These are phyloP conservation scores for Amphibolis antarctica DNA, from an alignment of 106 monocot genomes.

Conservation along the genomic window DNA sequence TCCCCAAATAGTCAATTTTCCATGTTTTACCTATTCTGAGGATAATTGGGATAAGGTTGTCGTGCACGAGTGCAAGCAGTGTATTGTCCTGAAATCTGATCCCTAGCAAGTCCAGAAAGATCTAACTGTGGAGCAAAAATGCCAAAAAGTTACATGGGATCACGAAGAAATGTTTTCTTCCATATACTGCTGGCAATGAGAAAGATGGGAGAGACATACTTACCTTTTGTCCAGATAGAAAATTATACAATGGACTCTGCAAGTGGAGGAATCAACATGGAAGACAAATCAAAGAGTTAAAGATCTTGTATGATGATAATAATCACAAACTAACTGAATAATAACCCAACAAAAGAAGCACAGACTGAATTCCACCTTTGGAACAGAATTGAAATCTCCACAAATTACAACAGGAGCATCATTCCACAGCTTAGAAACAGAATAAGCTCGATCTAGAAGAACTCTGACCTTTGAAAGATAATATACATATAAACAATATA, in stretches of 20 bases:
- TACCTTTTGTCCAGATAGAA: slow-evolving; percentile 73
- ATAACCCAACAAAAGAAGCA: slow-evolving; percentile 1
- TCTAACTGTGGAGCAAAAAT: slow-evolving; percentile 35
- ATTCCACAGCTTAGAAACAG: slow-evolving; percentile 69
- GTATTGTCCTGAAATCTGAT: slow-evolving; percentile 72
- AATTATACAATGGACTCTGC: slow-evolving; percentile 94
- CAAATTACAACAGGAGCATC: slow-evolving; percentile 88
- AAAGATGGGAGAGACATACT: neutral
- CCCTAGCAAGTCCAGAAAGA: slow-evolving; percentile 54
- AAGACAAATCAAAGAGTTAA: neutral
- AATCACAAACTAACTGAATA: neutral
- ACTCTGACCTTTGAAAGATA: slow-evolving; percentile 49
- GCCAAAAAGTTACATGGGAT: neutral
- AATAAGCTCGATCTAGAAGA: slow-evolving; percentile 59
- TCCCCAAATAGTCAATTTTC: neutral
- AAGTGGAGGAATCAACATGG: slow-evolving; percentile 10
- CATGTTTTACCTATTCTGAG: slow-evolving; percentile 22
- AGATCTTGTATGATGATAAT: neutral
- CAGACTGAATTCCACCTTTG: slow-evolving; percentile 33
- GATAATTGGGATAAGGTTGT: slow-evolving; percentile 16
- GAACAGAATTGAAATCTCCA: slow-evolving; percentile 92
- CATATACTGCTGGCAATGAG: neutral
- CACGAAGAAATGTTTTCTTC: neutral
- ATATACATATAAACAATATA: slow-evolving; percentile 5
- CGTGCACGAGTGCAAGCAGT: slow-evolving; percentile 24